Base-by-base conservation (phyloP, 129 eudicot genomes). In the Lactuca saligna region DNA sequence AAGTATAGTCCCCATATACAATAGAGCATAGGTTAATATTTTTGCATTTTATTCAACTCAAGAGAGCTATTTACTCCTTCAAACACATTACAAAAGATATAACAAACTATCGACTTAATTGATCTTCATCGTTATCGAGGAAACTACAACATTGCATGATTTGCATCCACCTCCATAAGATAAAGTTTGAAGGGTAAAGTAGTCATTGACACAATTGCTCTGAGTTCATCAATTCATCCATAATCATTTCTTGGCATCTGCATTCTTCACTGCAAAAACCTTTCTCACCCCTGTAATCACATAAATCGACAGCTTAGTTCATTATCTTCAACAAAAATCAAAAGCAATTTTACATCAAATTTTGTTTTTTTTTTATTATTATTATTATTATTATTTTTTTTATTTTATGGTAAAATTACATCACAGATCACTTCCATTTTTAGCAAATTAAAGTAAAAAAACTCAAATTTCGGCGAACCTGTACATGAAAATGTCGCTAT, bases 251-350 rank as follows among this genome's bases (percentile, higher is more conserved):
- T 69, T 86, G 81, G 66, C 80, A 74, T 32, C 84, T 75, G 76
- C 96, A 86, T 73, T 89, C 88, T 33, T 82, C 81, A 71, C 90
- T 84, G 75, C 94, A 82, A 75, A 84, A 86, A 3, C 75, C 86
- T 50, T 75, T 84, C 65, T 84, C 94, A 20, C 81, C 91, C 87
- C 95, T 87, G 87, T 75, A 42, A 50, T 56, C 8, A 56, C n/a
- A 69, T 5, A 38, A 56, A 41, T 39, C 12, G 15, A 29, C 37
- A 57, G 49, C 49, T 42, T 56, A 17, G 9, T 42, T 68, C 50
- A 53, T 2, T 16, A 68, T 38, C 33, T 14, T 51, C 16, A 17
- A 68, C 54, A 7, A 35, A 10, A 39, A 32, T 15, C 2, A 9
- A 31, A 35, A 35, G 38, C 31, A 0, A 61, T 4, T 25, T 25